These are phyloP conservation scores for Tinospora cordifolia DNA, from an alignment of 164 flowering plant genomes.

Conservation along the genomic window DNA sequence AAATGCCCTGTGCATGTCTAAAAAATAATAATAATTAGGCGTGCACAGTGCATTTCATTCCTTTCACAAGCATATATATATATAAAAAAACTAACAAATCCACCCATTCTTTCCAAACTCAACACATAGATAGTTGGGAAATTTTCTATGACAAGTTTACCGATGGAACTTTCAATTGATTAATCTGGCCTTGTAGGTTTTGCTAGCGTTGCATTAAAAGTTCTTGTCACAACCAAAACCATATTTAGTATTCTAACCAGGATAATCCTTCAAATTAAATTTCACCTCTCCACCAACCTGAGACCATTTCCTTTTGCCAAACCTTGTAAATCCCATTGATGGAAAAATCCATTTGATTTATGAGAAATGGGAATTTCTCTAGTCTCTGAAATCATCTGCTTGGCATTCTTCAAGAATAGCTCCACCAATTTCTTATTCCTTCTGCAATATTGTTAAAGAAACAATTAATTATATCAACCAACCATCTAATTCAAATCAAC, in stretches of 20 bases:
- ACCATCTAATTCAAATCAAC: too few relatives aligned
- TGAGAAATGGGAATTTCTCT: slow-evolving; percentile 6
- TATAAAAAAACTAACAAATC: too few relatives aligned
- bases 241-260: slow-evolving; percentile 3
- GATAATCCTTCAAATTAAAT: neutral
- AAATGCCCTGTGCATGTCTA: too few relatives aligned
- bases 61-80: too few relatives aligned
- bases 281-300: neutral
- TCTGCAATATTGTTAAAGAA: neutral
- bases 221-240: slow-evolving; percentile 5
- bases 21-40: too few relatives aligned
- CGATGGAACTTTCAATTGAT: too few relatives aligned
- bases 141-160: too few relatives aligned
- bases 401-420: neutral
- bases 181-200: neutral
- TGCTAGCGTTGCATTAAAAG: neutral
- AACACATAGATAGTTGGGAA: too few relatives aligned
- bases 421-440: neutral
- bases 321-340: neutral
- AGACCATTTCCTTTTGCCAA: neutral
- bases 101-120: too few relatives aligned
- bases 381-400: neutral
- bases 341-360: neutral
- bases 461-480: too few relatives aligned
- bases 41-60: too few relatives aligned